phyloP scores from a whole-genome alignment of 2,329 filamentous ascomycete genomes.

The Aspergillus unguis region DNA sequence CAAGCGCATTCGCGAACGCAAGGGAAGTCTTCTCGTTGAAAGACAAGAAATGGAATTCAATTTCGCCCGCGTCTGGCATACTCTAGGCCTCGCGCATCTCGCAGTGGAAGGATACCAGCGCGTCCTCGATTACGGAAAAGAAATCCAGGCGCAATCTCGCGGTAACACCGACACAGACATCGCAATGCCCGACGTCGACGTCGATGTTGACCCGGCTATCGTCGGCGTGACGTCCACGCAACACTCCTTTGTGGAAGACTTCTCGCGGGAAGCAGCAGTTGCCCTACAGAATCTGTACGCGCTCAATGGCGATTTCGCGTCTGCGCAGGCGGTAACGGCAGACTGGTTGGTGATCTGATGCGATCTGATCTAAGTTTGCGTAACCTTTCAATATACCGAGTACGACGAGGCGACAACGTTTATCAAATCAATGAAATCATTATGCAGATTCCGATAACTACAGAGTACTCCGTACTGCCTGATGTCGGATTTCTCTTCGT shows the following conservation, averaged over 20 bases:
- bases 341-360: constrained; percentile 53
- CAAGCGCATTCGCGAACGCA: constrained; percentile 56
- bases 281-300: constrained; percentile 67
- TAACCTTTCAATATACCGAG: neutral
- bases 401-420: neutral
- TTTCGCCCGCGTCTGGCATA: constrained; percentile 70
- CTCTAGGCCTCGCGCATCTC: constrained; percentile 68
- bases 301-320: constrained; percentile 59
- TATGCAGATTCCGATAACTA: neutral
- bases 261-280: constrained; percentile 69
- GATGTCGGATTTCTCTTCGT: too few relatives aligned
- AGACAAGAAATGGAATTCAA: constrained; percentile 80
- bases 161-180: constrained; percentile 43
- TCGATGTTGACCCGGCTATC: constrained; percentile 11
- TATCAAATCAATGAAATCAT: neutral
- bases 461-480: neutral
- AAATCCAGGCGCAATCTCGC: constrained; percentile 39
- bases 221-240: constrained; percentile 7
- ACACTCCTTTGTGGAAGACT: constrained; percentile 50
- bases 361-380: neutral
- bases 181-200: constrained; percentile 20
- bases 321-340: constrained; percentile 60
- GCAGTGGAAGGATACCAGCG: constrained; percentile 69
- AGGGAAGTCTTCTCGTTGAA: constrained; percentile 43
- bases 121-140: constrained; percentile 50